Evolutionary conservation across 192 early-diverging fungal species (phyloP).

Genomic region (Piromyces sp.): DNA sequence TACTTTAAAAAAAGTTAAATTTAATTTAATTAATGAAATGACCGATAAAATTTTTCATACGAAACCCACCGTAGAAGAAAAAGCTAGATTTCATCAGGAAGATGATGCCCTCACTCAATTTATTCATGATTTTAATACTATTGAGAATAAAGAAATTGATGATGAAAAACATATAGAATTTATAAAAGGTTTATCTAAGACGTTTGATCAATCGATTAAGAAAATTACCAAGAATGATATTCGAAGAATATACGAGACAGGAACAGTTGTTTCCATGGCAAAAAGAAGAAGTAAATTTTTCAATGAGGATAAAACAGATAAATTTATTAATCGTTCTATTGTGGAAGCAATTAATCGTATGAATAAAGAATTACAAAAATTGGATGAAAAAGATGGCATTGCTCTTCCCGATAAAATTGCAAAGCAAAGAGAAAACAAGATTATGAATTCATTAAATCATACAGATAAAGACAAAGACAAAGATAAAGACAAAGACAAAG

Average conservation of each 20-base stretch:
- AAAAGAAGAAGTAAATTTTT: neutral
- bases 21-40: neutral
- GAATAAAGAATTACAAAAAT: neutral
- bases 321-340: neutral
- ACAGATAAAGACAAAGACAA: neutral
- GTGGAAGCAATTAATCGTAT: neutral
- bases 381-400: neutral
- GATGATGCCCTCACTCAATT: neutral
- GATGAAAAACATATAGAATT: neutral
- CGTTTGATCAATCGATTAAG: neutral
- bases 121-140: neutral
- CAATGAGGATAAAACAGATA: neutral
- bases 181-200: neutral
- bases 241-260: neutral
- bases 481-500: neutral
- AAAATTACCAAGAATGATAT: neutral
- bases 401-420: neutral
- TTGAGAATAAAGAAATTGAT: neutral
- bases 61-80: neutral
- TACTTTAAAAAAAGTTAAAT: neutral
- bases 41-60: neutral
- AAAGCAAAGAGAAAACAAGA: neutral
- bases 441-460: neutral
- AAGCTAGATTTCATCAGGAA: neutral
- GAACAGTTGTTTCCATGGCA: neutral